Base-by-base conservation (phyloP, 2,329 filamentous ascomycete species). In the Calycina herbarum region DNA sequence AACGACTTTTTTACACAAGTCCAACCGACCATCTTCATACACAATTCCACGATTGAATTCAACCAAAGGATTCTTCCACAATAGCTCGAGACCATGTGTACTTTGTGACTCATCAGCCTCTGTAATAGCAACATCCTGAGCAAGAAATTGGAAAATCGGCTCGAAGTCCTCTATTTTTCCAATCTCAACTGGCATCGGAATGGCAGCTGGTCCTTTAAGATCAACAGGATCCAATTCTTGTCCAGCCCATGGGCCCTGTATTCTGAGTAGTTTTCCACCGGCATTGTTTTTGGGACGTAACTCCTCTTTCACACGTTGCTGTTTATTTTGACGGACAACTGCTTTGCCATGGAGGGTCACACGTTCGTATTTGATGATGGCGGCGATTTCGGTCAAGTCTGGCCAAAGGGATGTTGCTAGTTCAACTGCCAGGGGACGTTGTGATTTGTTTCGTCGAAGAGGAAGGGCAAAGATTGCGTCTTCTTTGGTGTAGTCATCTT, bases 1-100 rank as follows among this genome's bases (percentile, higher is more conserved):
- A 48, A 85, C 79, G 3, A 82, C 82, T 78, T 82, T 83, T 75
- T 85, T 84, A 77, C 83, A 85, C 2, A 85, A 78, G 70, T 85
- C 83, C 75, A 86, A 80, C 13, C 83, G 79, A 8, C 80, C 79
- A 68, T 85, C 83, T 62, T 82, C 78, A 66, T 85, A 85, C 5
- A 84, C 61, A 33, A 69, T 68, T 31, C 68, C 68, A 29, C 73
- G 29, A 38, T 29, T 27, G 56, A 67, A 65, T 40, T 67, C 61
- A 4, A 67, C 45, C 20, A 67, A 29, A 20, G 62, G 65, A 35
- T n/a, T 63, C 38, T 45, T 42, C 51, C 61, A 58, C 15, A 48
- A n/a, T 31, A 58, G 27, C 24, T 63, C 61, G 8, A 63, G 27
- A 27, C 61, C 61, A 56, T 63, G 48, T 54, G 54, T 59, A 29